Evolutionary conservation across 805 yeast genomes (phyloP), one percentile per base, ranked within the genome.

Genomic region (Candida tibetensis): DNA sequence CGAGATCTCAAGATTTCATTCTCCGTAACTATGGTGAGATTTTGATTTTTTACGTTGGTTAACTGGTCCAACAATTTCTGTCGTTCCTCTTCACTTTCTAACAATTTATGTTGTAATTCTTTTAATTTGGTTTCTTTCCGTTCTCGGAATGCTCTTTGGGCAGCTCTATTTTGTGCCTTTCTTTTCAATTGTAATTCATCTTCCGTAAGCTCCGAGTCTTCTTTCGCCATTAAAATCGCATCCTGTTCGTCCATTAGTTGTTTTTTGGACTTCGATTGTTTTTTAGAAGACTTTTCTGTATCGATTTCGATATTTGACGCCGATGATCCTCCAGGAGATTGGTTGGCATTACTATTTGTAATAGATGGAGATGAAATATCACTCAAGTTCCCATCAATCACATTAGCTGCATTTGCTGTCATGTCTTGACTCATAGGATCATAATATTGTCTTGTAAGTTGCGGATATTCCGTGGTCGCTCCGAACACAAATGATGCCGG

Each of bases 121-220:
- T 81, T 82, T 44, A 84, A 60, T 49, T 75, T 79, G 35, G 77
- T 76, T 57, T 85, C 93, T 57, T 83, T 85, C 34, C 95, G 76
- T 58, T 85, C 90, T 44, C 95, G 68, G 60, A 85, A 87, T 2
- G 95, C 95, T 48, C 89, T 69, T 62, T 87, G 95, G 1, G 95
- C 95, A 8, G 90, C 90, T 51, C 95, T 69, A 55, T 86, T 85
- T 56, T 83, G 93, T 2, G 87, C 88, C 53, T 80, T 84, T 36
- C 85, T 73, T 56, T 77, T 79, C 45, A 72, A 64, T 14, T 71
- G 71, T 4, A 76, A 49, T 42, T 79, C 69, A 15, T 58, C 62
- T 39, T 67, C 72, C 8, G 53, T 56, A 30, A 69, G 51, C 28
- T 62, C 62, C 4, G 65, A 48, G 39, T 66, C 73, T 43, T 67